These are phyloP conservation scores for Dendrobium officinale DNA, from an alignment of 106 monocot species.

Conservation along the genomic window DNA sequence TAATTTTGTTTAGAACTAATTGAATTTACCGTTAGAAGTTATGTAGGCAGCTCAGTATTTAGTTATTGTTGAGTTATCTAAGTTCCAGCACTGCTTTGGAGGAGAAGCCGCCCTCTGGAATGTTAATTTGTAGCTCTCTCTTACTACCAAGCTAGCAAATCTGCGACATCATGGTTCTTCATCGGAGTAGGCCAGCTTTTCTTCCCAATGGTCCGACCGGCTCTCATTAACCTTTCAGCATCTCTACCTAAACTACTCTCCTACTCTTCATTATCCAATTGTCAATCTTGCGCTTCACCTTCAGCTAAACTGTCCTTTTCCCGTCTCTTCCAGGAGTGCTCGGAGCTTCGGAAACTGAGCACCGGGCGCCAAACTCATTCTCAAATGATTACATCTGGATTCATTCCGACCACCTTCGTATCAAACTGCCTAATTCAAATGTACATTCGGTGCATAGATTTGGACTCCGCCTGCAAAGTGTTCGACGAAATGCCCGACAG, in stretches of 20 bases:
- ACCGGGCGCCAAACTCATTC: slow-evolving; percentile 43
- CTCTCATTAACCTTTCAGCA: not conserved
- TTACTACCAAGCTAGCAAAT: too few relatives aligned
- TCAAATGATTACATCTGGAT: slow-evolving; percentile 48
- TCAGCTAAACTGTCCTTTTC: slow-evolving; percentile 31
- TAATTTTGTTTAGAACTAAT: too few relatives aligned
- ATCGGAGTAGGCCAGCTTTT: too few relatives aligned
- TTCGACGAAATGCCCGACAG: slow-evolving; percentile 37
- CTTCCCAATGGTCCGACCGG: too few relatives aligned
- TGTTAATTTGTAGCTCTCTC: too few relatives aligned
- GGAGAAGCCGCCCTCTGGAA: too few relatives aligned
- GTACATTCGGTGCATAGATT: slow-evolving; percentile 42
- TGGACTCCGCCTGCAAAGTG: slow-evolving; percentile 28
- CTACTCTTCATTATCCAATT: not conserved
- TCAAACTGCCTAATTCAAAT: slow-evolving; percentile 66
- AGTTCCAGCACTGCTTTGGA: too few relatives aligned
- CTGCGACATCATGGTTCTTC: too few relatives aligned
- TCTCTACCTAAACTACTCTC: not conserved
- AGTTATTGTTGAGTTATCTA: too few relatives aligned
- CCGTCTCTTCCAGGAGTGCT: slow-evolving; percentile 43
- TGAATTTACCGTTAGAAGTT: too few relatives aligned
- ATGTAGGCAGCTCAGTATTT: too few relatives aligned
- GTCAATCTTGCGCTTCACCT: not conserved
- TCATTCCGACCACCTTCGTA: slow-evolving; percentile 66
- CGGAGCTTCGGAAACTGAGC: slow-evolving; percentile 4